These are phyloP conservation scores for Pistacia vera DNA, from an alignment of 345 rosid species.

Conservation along the genomic window DNA sequence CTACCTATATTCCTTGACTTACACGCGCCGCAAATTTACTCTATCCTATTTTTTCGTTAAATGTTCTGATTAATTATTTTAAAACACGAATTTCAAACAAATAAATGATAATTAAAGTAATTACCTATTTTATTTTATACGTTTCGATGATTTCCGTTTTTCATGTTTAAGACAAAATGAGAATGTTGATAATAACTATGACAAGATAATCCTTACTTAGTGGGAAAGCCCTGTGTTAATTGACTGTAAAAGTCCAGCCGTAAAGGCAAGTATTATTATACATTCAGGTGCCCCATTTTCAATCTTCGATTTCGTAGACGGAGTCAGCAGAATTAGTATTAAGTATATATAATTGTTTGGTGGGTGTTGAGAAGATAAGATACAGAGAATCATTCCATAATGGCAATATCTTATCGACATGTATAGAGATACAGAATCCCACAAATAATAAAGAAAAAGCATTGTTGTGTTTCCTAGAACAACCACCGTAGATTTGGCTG, in stretches of 20 bases:
- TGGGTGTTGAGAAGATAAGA: conserved; percentile 10
- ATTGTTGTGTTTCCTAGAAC: background rate
- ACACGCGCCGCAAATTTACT: conserved; percentile 13
- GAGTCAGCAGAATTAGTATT: too few species aligned
- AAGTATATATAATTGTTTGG: background rate
- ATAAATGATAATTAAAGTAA: too few species aligned
- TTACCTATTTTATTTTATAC: too few species aligned
- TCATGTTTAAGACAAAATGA: too few species aligned
- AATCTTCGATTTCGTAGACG: too few species aligned
- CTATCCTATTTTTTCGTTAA: too few species aligned
- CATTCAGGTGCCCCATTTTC: background rate
- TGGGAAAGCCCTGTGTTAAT: background rate
- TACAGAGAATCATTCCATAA: background rate
- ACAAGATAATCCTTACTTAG: background rate
- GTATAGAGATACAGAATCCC: background rate
- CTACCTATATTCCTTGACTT: background rate
- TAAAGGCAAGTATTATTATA: background rate
- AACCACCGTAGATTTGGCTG: conserved; percentile 12
- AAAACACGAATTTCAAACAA: too few species aligned
- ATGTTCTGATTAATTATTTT: too few species aligned
- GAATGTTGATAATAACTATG: too few species aligned
- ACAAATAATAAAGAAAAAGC: background rate
- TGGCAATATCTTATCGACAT: background rate
- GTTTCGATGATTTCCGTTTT: too few species aligned
- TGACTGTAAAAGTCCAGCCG: background rate